Evolutionary conservation across 2,329 filamentous ascomycete species (phyloP).

Genomic region (Sphaerostilbella broomeana): DNA sequence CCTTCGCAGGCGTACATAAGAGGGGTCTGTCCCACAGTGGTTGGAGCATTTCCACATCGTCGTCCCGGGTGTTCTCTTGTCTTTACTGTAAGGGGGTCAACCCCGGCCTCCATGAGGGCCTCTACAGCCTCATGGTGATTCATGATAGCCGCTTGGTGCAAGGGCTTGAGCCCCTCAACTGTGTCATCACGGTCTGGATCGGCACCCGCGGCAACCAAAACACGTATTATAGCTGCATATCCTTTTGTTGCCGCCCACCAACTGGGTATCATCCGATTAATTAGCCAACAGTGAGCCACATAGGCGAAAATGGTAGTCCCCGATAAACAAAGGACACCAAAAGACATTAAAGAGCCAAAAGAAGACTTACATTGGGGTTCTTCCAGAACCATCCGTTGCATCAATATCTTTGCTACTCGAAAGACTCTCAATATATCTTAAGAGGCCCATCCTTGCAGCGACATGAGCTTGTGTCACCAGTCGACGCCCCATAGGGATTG

Average conservation of each 20-base stretch:
- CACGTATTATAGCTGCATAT: constrained; percentile 14
- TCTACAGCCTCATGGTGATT: constrained; percentile 25
- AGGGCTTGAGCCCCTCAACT: constrained; percentile 23
- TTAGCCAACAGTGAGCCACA: neutral
- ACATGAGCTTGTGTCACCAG: constrained; percentile 14
- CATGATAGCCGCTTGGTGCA: constrained; percentile 28
- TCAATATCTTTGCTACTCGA: constrained; percentile 14
- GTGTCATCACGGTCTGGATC: constrained; percentile 18
- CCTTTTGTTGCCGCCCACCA: constrained; percentile 23
- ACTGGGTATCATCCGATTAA: neutral
- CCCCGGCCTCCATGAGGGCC: constrained; percentile 29
- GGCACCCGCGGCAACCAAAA: constrained; percentile 21
- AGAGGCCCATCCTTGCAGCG: constrained; percentile 16
- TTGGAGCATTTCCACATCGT: constrained; percentile 10
- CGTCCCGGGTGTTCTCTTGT: constrained; percentile 11
- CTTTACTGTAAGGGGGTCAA: constrained; percentile 26
- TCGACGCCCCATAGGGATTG: neutral
- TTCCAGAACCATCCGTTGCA: constrained; percentile 9
- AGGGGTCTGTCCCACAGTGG: constrained; percentile 20
- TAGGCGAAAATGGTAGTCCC: too few relatives aligned
- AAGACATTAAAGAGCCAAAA: neutral
- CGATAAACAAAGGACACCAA: too few relatives aligned
- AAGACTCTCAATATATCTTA: constrained; percentile 17
- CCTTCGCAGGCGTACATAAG: constrained; percentile 25
- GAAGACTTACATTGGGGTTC: constrained; percentile 19